These are phyloP conservation scores for Magnusiomyces clavatus DNA, from an alignment of 1,139 yeast species.

Conservation along the genomic window DNA sequence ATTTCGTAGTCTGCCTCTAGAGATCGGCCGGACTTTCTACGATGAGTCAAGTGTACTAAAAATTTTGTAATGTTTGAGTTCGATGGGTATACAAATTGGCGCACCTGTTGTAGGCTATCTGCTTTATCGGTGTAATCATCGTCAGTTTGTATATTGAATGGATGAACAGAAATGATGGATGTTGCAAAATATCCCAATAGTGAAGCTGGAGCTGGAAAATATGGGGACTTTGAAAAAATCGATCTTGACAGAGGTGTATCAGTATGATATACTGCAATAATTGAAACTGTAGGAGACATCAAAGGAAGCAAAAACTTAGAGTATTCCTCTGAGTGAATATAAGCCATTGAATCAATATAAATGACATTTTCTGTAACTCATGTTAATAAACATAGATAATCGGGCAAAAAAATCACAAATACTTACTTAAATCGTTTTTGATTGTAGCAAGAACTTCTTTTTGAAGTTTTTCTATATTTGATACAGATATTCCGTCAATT, in stretches of 20 bases:
- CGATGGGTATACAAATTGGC: constrained; percentile 44
- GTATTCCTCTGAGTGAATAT: constrained; percentile 41
- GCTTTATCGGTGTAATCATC: constrained; percentile 39
- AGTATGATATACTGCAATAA: constrained; percentile 55
- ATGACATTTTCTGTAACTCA: constrained; percentile 25
- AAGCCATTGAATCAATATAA: constrained; percentile 64
- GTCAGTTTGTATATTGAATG: constrained; percentile 36
- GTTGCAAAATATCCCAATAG: constrained; percentile 64
- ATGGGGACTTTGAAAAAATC: constrained; percentile 18
- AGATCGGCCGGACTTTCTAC: constrained; percentile 82
- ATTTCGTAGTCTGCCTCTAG: constrained; percentile 48
- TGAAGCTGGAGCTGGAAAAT: constrained; percentile 46
- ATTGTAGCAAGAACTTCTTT: constrained; percentile 8
- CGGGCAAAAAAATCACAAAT: neutral
- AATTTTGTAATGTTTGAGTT: constrained; percentile 44
- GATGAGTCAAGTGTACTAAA: constrained; percentile 48
- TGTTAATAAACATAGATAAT: neutral
- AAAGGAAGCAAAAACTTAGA: constrained; percentile 48
- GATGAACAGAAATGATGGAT: constrained; percentile 53
- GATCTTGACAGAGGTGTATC: constrained; percentile 8
- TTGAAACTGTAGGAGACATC: constrained; percentile 45
- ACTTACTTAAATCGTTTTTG: constrained; percentile 14
- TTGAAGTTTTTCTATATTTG: constrained; percentile 20
- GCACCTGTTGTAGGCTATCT: constrained; percentile 23
- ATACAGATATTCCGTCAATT: constrained; percentile 39